Base-by-base conservation (phyloP, 306 rosid genomes). In the Fagus sylvatica region DNA sequence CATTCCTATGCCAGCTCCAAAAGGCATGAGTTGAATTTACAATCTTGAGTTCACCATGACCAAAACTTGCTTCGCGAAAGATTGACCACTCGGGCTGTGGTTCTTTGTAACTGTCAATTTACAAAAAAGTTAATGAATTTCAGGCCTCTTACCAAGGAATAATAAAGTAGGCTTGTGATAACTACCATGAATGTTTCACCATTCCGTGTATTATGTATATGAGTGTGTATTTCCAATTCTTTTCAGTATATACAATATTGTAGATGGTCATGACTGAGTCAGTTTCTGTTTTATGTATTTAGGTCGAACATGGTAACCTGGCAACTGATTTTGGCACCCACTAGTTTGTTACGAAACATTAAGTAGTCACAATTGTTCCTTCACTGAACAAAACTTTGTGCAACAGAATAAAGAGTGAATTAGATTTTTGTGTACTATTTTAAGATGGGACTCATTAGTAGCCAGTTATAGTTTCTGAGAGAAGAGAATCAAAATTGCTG, bases 1-100 rank as follows among this genome's bases (percentile, higher is more conserved):
- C 98, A 69, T 93, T 93, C 81, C 98, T 85, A 86, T 93, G 98
- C 97, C 98, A 93, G 83, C 90, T 90, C 99, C 98, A 93, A 54
- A 90, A 86, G 43, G 96, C 91, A 82, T 90, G 97, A 19, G 96
- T 82, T 3, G 97, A 82, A 79, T 91, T 94, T 66, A 87, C 87
- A 60, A 92, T 66, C 79, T 82, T 88, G 8, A 93, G 92, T 85
- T 93, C 97, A 5, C 98, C 98, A 0, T 93, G 98, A 64, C 98
- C 97, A 4, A 93, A 93, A 80, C 98, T 93, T 69, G 96, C 97
- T 86, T 94, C 97, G 0, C 92, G 91, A 81, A 94, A 94, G 42
- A 77, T 88, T 17, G 97, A 94, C 98, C 97, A 94, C 75, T 79
- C 82, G n/a, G 98, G 97, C 59, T 88, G 88, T 3, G 97, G 93